phyloP scores from a whole-genome alignment of 371 early-diverging fungal genomes.

The Zopfochytrium polystomum region DNA sequence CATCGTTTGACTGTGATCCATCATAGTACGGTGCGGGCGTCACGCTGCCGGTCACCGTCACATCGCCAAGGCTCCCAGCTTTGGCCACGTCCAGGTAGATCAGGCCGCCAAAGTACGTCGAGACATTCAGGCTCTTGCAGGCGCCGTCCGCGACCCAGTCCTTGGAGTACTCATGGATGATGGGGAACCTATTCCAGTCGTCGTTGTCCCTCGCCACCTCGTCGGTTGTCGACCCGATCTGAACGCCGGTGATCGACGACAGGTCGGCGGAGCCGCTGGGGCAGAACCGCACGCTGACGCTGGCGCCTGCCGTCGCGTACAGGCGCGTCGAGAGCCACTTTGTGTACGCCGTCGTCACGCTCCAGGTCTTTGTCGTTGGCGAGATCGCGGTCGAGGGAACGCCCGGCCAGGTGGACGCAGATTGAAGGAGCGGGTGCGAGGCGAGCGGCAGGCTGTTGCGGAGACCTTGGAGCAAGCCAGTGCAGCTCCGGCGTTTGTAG shows the following conservation, averaged over 20 bases:
- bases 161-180: not conserved
- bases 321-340: conserved; percentile 2
- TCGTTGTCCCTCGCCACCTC: not conserved
- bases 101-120: conserved; percentile 1
- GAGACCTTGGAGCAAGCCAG: not conserved
- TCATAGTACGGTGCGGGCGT: not conserved
- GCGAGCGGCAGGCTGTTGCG: not conserved
- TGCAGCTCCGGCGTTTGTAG: not conserved
- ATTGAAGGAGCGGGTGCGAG: conserved; percentile 1
- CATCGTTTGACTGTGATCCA: not conserved
- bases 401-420: conserved; percentile 9
- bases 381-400: not conserved
- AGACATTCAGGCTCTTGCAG: conserved; percentile 1
- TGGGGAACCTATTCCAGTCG: conserved; percentile 5
- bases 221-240: conserved; percentile 10
- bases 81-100: not conserved
- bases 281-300: not conserved
- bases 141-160: not conserved
- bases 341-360: not conserved
- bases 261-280: not conserved
- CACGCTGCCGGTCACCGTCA: conserved; percentile 3
- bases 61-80: not conserved
- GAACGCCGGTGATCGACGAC: not conserved
- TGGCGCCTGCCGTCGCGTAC: not conserved
- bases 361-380: not conserved